Evolutionary conservation across 306 rosid species (phyloP).

Genomic region (Rosa multiflora): DNA sequence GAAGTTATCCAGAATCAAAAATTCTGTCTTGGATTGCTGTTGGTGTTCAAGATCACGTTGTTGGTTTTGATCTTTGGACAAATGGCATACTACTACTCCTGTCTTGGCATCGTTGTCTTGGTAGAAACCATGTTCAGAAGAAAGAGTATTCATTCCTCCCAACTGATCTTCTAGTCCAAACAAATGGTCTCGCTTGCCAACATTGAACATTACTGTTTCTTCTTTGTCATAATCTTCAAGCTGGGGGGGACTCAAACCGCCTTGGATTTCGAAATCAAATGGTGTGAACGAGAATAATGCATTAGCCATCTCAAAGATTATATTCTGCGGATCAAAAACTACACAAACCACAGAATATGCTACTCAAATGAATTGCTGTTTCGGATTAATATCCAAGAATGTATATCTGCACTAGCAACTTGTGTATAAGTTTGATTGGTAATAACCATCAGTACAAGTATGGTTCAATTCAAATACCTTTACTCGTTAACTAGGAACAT

Average conservation of each 20-base stretch:
- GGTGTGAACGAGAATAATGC: slow-evolving; percentile 35
- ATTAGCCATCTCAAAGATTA: slow-evolving; percentile 27
- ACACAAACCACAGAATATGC: background rate
- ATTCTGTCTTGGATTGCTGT: slow-evolving; percentile 26
- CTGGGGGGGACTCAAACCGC: slow-evolving; percentile 27
- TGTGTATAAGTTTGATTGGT: slow-evolving; percentile 7
- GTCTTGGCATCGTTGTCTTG: slow-evolving; percentile 13
- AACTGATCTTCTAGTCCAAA: slow-evolving; percentile 24
- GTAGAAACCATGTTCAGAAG: slow-evolving; percentile 12
- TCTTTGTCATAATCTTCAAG: slow-evolving; percentile 25
- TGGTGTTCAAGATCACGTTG: background rate
- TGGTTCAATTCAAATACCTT: background rate
- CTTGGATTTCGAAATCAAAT: slow-evolving; percentile 37
- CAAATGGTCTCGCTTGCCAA: slow-evolving; percentile 17
- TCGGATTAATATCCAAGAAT: background rate
- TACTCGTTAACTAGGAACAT: background rate
- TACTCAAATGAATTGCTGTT: background rate
- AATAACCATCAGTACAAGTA: slow-evolving; percentile 5
- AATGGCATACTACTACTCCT: slow-evolving; percentile 1
- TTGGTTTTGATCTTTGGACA: slow-evolving; percentile 26
- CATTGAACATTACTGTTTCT: background rate
- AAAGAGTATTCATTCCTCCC: slow-evolving; percentile 24
- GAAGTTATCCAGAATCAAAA: slow-evolving; percentile 32
- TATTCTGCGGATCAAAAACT: background rate
- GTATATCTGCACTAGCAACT: background rate